phyloP scores from a whole-genome alignment of 768 basidiomycete genomes.

The Trametes punicea region DNA sequence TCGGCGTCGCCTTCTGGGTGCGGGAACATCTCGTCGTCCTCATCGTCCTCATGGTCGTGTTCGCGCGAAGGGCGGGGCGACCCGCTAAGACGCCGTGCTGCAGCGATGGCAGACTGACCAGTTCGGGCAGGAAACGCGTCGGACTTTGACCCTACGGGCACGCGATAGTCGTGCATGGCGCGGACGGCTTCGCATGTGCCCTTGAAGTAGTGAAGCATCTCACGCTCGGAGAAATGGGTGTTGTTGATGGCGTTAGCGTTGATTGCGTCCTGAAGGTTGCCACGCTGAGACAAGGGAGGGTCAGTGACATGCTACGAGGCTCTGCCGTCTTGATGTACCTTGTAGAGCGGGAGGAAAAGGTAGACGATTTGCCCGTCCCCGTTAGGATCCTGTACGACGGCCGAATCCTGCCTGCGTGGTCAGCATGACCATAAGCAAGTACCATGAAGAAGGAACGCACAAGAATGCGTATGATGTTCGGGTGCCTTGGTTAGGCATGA shows the following conservation, averaged over 20 bases:
- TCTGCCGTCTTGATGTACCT: conserved; percentile 42
- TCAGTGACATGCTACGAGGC: not conserved
- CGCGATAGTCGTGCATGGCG: conserved; percentile 89
- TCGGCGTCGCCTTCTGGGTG: conserved; percentile 74
- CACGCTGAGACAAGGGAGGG: conserved; percentile 47
- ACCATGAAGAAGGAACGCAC: conserved; percentile 36
- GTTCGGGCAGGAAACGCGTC: conserved; percentile 23
- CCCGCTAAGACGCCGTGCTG: not conserved
- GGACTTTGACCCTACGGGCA: conserved; percentile 38
- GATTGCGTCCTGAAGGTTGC: conserved; percentile 94
- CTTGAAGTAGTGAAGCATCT: conserved; percentile 86
- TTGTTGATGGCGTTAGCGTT: conserved; percentile 81
- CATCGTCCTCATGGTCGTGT: conserved; percentile 29
- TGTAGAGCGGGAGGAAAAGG: conserved; percentile 91
- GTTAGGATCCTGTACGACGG: conserved; percentile 89
- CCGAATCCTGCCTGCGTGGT: conserved; percentile 65
- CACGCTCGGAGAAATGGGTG: conserved; percentile 80
- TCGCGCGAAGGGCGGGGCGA: not conserved
- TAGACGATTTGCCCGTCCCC: conserved; percentile 95
- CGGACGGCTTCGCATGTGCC: conserved; percentile 92
- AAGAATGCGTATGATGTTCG: conserved; percentile 94
- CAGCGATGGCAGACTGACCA: conserved; percentile 22
- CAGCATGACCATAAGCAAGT: conserved; percentile 13
- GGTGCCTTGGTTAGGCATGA: conserved; percentile 55
- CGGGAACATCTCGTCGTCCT: conserved; percentile 66